Conservation (phyloP, 768 basidiomycete genomes). For the Mycena kentingensis region DNA sequence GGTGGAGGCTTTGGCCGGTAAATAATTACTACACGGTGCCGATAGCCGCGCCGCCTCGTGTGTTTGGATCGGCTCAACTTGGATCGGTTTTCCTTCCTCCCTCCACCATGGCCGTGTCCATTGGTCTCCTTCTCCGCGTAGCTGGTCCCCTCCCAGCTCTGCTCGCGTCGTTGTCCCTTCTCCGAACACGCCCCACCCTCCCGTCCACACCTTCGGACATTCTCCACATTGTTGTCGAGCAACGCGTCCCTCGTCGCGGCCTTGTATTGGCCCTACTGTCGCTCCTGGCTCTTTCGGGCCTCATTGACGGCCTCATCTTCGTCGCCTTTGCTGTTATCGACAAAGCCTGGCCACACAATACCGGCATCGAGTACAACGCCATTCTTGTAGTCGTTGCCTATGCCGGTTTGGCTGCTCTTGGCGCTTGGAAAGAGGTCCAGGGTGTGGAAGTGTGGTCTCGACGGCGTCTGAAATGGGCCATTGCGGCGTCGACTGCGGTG, state of each 20-base stretch:
- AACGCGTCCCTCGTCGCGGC: slow-evolving; percentile 70
- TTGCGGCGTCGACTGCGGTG: slow-evolving; percentile 54
- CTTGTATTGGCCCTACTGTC: slow-evolving; percentile 74
- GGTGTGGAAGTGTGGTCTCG: slow-evolving; percentile 70
- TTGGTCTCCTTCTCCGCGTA: slow-evolving; percentile 1
- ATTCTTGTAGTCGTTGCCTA: slow-evolving; percentile 71
- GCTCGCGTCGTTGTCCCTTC: slow-evolving; percentile 63
- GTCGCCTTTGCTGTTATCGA: slow-evolving; percentile 64
- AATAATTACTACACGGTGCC: background rate
- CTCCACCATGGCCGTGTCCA: slow-evolving; percentile 36
- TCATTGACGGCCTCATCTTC: slow-evolving; percentile 77
- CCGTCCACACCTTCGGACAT: slow-evolving; percentile 61
- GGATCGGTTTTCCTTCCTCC: slow-evolving; percentile 15
- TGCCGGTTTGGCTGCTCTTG: slow-evolving; percentile 70
- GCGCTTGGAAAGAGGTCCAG: slow-evolving; percentile 77
- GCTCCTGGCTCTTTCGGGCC: slow-evolving; percentile 68
- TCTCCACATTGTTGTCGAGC: slow-evolving; percentile 75
- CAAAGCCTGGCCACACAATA: slow-evolving; percentile 62
- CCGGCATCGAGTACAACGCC: slow-evolving; percentile 69
- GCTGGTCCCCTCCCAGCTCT: slow-evolving; percentile 7
- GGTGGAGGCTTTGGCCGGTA: slow-evolving; percentile 33
- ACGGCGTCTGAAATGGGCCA: slow-evolving; percentile 55
- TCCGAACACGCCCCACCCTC: slow-evolving; percentile 46
- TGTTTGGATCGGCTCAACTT: too few relatives aligned
- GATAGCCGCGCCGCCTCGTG: background rate